phyloP scores from a whole-genome alignment of 306 rosid genomes.

The Gastrolobium bilobum region DNA sequence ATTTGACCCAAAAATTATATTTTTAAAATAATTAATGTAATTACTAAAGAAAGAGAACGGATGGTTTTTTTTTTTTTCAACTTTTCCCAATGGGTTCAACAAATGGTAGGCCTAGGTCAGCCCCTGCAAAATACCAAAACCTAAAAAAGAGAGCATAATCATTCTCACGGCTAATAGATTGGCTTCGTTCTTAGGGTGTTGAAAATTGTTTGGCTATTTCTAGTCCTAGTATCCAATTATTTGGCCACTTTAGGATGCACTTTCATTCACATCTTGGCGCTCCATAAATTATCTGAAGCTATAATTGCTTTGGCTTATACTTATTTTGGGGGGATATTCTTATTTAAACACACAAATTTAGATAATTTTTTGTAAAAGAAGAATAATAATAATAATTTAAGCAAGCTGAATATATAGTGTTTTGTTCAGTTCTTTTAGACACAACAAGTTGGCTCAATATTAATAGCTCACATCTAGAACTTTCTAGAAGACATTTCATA shows the following conservation, averaged over 20 bases:
- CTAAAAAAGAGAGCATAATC: neutral
- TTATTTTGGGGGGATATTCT: neutral
- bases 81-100: slow-evolving; percentile 1
- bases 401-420: no score
- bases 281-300: no score
- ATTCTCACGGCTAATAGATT: neutral
- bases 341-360: no score
- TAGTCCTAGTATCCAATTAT: slow-evolving; percentile 5
- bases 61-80: neutral
- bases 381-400: no score
- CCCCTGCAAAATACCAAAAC: neutral
- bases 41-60: neutral
- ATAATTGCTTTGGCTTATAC: neutral
- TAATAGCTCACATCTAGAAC: no score
- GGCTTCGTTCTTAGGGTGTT: slow-evolving; percentile 30
- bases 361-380: no score
- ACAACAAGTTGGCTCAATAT: no score
- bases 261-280: neutral
- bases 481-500: no score
- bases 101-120: neutral
- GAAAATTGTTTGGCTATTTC: slow-evolving; percentile 24
- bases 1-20: neutral
- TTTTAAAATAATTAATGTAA: neutral
- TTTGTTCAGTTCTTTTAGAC: no score
- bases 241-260: neutral